Conservation (phyloP, 2,329 filamentous ascomycete species). For the Monosporascus sp. region DNA sequence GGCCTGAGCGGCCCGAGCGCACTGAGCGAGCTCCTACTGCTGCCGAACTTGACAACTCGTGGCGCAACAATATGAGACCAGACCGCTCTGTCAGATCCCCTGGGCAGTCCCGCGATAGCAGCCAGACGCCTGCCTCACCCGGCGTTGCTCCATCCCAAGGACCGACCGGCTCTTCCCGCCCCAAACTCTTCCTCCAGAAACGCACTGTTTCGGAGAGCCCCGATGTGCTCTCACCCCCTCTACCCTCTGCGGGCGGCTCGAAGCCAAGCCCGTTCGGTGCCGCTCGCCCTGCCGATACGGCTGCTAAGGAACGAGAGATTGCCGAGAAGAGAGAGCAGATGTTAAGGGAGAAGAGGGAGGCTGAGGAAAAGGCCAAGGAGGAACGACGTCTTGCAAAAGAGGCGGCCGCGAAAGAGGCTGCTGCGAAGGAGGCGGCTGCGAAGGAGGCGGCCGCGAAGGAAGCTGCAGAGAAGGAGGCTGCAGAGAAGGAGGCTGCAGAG, state of each 20-base stretch:
- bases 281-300: slow-evolving; percentile 89
- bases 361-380: slow-evolving; percentile 80
- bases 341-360: slow-evolving; percentile 77
- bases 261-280: slow-evolving; percentile 94
- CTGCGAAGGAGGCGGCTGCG: slow-evolving; percentile 27
- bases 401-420: slow-evolving; percentile 55
- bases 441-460: slow-evolving; percentile 27
- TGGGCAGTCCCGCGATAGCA: slow-evolving; percentile 65
- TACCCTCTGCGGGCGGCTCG: slow-evolving; percentile 43
- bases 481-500: slow-evolving; percentile 14
- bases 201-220: slow-evolving; percentile 76
- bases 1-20: slow-evolving; percentile 46
- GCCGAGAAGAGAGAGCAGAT: slow-evolving; percentile 78
- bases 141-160: slow-evolving; percentile 44
- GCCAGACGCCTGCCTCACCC: slow-evolving; percentile 70
- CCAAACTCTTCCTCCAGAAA: slow-evolving; percentile 83
- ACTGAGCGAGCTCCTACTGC: slow-evolving; percentile 73
- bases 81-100: slow-evolving; percentile 61
- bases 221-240: slow-evolving; percentile 46
- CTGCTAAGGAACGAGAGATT: slow-evolving; percentile 79
- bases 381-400: slow-evolving; percentile 63
- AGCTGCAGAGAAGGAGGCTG: slow-evolving; percentile 25
- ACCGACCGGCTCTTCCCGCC: slow-evolving; percentile 59
- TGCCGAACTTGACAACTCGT: slow-evolving; percentile 88
- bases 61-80: slow-evolving; percentile 88